Conservation (phyloP, 2,329 filamentous ascomycete species). For the Penicillium sp. region DNA sequence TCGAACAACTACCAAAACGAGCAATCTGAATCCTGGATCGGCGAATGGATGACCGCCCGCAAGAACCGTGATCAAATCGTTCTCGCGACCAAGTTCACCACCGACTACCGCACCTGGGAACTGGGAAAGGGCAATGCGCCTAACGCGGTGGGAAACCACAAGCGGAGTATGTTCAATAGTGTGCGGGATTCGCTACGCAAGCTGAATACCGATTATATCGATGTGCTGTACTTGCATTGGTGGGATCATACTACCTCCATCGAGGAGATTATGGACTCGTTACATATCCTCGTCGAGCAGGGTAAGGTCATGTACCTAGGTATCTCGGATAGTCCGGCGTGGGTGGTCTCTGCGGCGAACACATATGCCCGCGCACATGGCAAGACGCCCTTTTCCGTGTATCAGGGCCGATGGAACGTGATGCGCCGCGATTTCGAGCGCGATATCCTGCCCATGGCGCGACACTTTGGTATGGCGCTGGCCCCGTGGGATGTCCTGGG, state of each 20-base stretch:
- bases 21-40: slow-evolving; percentile 69
- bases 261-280: slow-evolving; percentile 34
- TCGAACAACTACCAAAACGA: slow-evolving; percentile 72
- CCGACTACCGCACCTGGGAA: slow-evolving; percentile 54
- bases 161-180: slow-evolving; percentile 49
- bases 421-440: slow-evolving; percentile 49
- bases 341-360: slow-evolving; percentile 49
- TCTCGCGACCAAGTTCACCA: slow-evolving; percentile 74
- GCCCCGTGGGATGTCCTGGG: slow-evolving; percentile 67
- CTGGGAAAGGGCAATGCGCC: slow-evolving; percentile 47
- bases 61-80: slow-evolving; percentile 72
- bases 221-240: slow-evolving; percentile 62
- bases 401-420: slow-evolving; percentile 50
- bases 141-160: slow-evolving; percentile 55
- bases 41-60: slow-evolving; percentile 72
- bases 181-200: slow-evolving; percentile 53
- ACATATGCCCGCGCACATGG: slow-evolving; percentile 48
- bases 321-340: slow-evolving; percentile 50
- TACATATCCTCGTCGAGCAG: slow-evolving; percentile 47
- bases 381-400: slow-evolving; percentile 49
- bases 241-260: slow-evolving; percentile 54
- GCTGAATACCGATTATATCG: slow-evolving; percentile 60
- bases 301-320: slow-evolving; percentile 53
- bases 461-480: slow-evolving; percentile 54
- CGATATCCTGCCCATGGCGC: slow-evolving; percentile 51